A percentile compares a stretch with the other conserved stretches of the same genome.
Evolutionary conservation across 164 flowering plant genomes (phyloP).

Genomic region (Macadamia integrifolia): DNA sequence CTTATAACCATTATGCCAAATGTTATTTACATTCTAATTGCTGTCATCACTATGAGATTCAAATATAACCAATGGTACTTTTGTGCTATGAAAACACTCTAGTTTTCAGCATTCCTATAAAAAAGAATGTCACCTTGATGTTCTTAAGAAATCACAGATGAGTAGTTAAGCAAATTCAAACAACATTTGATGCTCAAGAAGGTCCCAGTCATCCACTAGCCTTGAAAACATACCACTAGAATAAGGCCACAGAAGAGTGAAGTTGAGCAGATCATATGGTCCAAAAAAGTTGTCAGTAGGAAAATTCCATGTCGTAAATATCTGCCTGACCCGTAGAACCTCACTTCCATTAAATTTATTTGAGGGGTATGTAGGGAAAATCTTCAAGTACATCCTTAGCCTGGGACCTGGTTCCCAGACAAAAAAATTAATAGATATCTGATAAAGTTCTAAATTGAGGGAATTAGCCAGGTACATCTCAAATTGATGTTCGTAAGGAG

Average conservation of each 20-base stretch:
- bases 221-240: slow-evolving; percentile 30
- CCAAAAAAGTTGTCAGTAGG: slow-evolving; percentile 48
- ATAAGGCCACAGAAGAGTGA: slow-evolving; percentile 64
- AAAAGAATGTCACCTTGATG: background rate
- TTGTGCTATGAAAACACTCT: background rate
- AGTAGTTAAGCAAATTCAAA: background rate
- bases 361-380: slow-evolving; percentile 34
- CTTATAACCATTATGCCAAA: too few relatives aligned
- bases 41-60: too few relatives aligned
- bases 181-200: background rate
- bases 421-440: slow-evolving; percentile 39
- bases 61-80: too few relatives aligned
- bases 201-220: too few relatives aligned
- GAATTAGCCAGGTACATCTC: slow-evolving; percentile 29
- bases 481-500: slow-evolving; percentile 37
- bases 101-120: background rate
- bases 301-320: slow-evolving; percentile 46
- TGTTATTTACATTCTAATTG: too few relatives aligned
- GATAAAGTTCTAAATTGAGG: slow-evolving; percentile 40
- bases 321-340: slow-evolving; percentile 36
- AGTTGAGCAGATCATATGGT: slow-evolving; percentile 80
- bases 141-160: background rate
- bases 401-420: slow-evolving; percentile 70
- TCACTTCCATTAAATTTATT: slow-evolving; percentile 47
- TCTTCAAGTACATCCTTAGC: slow-evolving; percentile 55